Percentiles rank a stretch among this genome's conserved stretches.
Evolutionary conservation across 305 asterid genomes (phyloP).

Genomic region (Rubia occidens): DNA sequence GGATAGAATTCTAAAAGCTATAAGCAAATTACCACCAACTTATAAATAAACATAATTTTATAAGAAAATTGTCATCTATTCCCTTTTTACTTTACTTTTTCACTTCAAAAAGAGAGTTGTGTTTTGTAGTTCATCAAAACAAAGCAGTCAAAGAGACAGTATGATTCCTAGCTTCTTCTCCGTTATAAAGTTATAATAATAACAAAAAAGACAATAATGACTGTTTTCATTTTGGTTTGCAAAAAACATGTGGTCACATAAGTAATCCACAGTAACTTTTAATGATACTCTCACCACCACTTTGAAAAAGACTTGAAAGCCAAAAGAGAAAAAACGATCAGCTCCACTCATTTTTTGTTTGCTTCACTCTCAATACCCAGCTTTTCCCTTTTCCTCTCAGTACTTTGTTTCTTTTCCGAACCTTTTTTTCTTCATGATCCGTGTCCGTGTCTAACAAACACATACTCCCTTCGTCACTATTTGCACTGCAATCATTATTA

Average conservation of each 20-base stretch:
- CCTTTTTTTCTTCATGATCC: no score
- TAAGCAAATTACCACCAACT: no score
- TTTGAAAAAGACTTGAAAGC: constrained; percentile 8
- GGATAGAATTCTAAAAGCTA: no score
- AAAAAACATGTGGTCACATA: not conserved
- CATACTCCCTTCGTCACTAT: no score
- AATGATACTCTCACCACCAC: constrained; percentile 8
- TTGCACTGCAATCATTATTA: no score
- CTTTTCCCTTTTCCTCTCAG: not conserved
- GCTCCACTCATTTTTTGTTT: constrained; percentile 16
- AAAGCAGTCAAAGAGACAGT: not conserved
- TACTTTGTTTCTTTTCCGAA: not conserved
- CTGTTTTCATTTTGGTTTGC: not conserved
- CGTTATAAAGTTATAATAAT: not conserved
- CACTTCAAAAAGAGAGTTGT: not conserved
- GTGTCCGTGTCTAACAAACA: no score
- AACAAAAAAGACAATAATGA: not conserved
- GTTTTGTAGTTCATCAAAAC: not conserved
- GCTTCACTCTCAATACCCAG: constrained; percentile 36
- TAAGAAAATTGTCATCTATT: no score
- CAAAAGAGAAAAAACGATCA: constrained; percentile 7
- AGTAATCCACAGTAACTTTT: constrained; percentile 1
- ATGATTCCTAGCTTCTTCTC: not conserved
- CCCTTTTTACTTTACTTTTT: no score
- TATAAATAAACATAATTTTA: no score